Conservation (phyloP, 2,329 filamentous ascomycete genomes). For the Trichoderma sp. region DNA sequence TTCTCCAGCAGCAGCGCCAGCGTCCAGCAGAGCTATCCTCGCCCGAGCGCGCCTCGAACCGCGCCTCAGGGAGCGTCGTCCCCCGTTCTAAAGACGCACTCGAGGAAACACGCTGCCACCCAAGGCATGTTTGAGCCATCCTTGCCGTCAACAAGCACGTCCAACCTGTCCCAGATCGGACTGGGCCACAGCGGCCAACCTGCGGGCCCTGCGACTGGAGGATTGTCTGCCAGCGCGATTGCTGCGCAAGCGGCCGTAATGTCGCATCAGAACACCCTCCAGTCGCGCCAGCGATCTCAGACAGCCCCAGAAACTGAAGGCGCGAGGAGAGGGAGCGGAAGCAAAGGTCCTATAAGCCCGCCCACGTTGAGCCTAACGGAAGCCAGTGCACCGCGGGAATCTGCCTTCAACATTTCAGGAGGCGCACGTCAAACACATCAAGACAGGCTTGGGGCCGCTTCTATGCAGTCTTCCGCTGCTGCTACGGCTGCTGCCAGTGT, state of each 20-base stretch:
- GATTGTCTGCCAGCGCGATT: conserved; percentile 71
- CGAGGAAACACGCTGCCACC: conserved; percentile 70
- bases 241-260: conserved; percentile 79
- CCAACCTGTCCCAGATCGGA: conserved; percentile 57
- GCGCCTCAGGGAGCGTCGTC: conserved; percentile 38
- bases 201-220: conserved; percentile 39
- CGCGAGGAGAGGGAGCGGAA: conserved; percentile 50
- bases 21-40: conserved; percentile 61
- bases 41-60: conserved; percentile 49
- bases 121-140: conserved; percentile 78
- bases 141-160: conserved; percentile 64
- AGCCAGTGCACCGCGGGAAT: conserved; percentile 64
- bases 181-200: conserved; percentile 52
- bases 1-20: conserved; percentile 56
- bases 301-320: conserved; percentile 63
- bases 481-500: conserved; percentile 70
- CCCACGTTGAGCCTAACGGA: conserved; percentile 67
- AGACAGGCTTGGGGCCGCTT: conserved; percentile 56
- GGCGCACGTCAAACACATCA: conserved; percentile 67
- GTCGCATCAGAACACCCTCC: conserved; percentile 58
- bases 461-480: conserved; percentile 64
- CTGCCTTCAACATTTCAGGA: conserved; percentile 53
- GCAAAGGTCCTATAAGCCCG: conserved; percentile 60
- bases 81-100: conserved; percentile 49
- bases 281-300: conserved; percentile 71